Base-by-base conservation (phyloP, 2,329 filamentous ascomycete species). In the Pyrenophora teres region DNA sequence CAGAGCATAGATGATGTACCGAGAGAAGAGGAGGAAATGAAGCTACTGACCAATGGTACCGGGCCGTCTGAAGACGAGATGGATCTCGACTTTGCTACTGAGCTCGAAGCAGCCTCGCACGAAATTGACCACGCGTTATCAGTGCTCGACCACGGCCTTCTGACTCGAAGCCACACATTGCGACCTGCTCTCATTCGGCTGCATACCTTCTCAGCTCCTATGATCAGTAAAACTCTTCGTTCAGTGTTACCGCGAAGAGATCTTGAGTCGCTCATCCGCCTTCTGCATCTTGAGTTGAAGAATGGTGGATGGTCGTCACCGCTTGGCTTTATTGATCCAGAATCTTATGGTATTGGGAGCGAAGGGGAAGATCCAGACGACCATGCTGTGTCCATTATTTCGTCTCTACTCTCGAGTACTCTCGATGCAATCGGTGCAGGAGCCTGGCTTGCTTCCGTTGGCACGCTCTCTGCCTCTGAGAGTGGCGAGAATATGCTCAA, bases 281-380 rank as follows among this genome's bases (percentile, higher is more conserved):
- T 92, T 5, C 79, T 93, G 25, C 85, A 89, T 49, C 80, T 87
- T 57, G 88, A 92, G 74, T 80, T 93, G 39, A 83, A 86, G 44
- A 84, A 86, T 58, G 89, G 89, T 50, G 86, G 87, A 27, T 93
- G 89, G 89, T 90, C 87, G 0, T 83, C 85, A 15, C 80, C 83
- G 18, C 91, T 92, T 70, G 75, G 89, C 32, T 87, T 89, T 62
- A 73, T 76, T 9, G 80, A 81, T 13, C 72, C 77, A 44, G 75
- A 79, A 25, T 41, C 21, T 9, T 38, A 54, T 2, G 45, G 50
- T 3, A 27, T 23, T 2, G 63, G 66, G 7, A 52, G 72, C 12
- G 72, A 77, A 19, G 74, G 76, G n/a, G 78, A 80, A 6, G 76
- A 78, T 3, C 83, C 85, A 0, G 83, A 87, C 16, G 86, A 91